Conservation (phyloP, 1,284 basidiomycete species). For the Tranzscheliella williamsii region DNA sequence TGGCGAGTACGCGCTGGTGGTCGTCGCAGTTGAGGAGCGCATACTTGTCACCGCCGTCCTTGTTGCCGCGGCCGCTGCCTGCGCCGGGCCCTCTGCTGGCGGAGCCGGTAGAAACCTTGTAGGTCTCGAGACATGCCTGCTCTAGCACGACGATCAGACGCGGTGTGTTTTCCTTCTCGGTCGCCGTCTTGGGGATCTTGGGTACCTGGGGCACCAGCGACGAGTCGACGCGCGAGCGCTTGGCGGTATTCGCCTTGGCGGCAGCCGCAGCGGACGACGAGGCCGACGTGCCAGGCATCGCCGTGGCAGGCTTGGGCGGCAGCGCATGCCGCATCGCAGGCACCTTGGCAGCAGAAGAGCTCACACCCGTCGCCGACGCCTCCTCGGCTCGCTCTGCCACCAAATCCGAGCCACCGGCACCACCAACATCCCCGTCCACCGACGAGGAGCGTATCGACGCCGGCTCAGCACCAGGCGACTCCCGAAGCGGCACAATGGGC, state of each 20-base stretch:
- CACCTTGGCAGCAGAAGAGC: conserved; percentile 11
- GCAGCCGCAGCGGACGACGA: conserved; percentile 11
- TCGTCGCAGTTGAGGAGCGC: conserved; percentile 98
- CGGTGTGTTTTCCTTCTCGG: conserved; percentile 51
- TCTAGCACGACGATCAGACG: conserved; percentile 83
- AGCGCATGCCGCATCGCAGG: conserved; percentile 40
- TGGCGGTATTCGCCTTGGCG: conserved; percentile 32
- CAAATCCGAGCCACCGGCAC: no score
- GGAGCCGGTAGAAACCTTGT: conserved; percentile 73
- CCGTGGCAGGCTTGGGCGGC: conserved; percentile 43
- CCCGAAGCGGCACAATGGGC: conserved; percentile 37
- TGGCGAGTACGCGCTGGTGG: conserved; percentile 96
- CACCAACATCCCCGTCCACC: no score
- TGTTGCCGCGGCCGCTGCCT: conserved; percentile 50
- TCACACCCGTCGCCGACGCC: no score
- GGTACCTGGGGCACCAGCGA: conserved; percentile 55
- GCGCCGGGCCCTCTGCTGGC: conserved; percentile 62
- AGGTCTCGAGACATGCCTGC: conserved; percentile 93
- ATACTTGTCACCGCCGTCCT: conserved; percentile 74
- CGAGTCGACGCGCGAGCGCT: conserved; percentile 51
- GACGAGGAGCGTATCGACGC: conserved; percentile 14
- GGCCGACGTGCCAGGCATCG: conserved; percentile 7
- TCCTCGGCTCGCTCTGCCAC: no score
- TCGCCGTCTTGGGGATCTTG: conserved; percentile 55
- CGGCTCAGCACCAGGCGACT: conserved; percentile 22